Base-by-base conservation (phyloP, 768 basidiomycete species). In the Peribolospora kevripleyi region DNA sequence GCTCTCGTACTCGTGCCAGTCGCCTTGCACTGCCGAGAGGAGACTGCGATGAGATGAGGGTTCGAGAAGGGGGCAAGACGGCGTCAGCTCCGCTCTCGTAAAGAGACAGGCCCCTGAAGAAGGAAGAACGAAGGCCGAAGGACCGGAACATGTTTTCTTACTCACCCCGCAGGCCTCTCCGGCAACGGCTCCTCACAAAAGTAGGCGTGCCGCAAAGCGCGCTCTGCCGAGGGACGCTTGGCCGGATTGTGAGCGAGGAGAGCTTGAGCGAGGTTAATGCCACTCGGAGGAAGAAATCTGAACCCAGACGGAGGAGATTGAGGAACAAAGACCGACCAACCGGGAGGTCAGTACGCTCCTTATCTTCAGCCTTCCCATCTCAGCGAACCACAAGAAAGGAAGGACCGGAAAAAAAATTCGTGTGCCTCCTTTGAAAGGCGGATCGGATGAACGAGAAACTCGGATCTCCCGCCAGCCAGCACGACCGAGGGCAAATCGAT, bases 1-100 rank as follows among this genome's bases (percentile, higher is more conserved):
- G 9, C 85, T 84, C 67, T 95, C 90, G 59, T 90, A 73, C 67
- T 99, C 93, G 68, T 99, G 93, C 84, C 90, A 95, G 66, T 97
- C 93, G 48, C 93, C 91, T 65, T 85, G 78, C 46, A 93, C 68
- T 9, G 75, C 75, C 9, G 81, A 75, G 56, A 97, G 69, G 53
- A 88, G 90, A 54, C 25, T 25, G 25, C 25, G 25, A 25, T 25
- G 25, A 1, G 25, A 25, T 25, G 25, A 25, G 25, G 25, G 25
- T 25, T 25, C 25, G 10, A 39, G 47, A 46, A 36, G 41, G 6
- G 41, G 1, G 43, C 41, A 14, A 13, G 51, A 11, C 25, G 8
- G 14, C 5, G 54, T 9, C 48, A 49, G 48, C 9, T 25, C 5
- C n/a, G 3, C 11, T 3, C 3, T n/a, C 1, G 14, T 37, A 13